Percentiles rank a stretch among this genome's conserved stretches.
These are phyloP conservation scores for Boletales sp. DNA, from an alignment of 768 basidiomycete genomes.

Conservation along the genomic window DNA sequence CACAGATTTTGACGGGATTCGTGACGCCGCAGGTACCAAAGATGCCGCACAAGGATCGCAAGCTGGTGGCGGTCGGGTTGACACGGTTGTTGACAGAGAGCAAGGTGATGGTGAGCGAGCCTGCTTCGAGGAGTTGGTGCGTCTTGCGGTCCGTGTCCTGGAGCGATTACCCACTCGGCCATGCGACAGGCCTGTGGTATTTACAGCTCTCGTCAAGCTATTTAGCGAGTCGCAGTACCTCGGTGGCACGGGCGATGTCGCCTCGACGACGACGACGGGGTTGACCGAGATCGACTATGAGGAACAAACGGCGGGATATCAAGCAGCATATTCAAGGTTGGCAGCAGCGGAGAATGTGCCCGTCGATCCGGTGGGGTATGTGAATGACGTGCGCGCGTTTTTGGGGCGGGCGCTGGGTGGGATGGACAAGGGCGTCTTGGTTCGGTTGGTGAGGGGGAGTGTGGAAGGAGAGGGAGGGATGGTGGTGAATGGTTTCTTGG, in stretches of 20 bases:
- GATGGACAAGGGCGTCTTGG: constrained; percentile 14
- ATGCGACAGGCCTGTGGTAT: constrained; percentile 56
- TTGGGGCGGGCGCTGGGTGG: constrained; percentile 41
- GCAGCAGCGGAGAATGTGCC: constrained; percentile 69
- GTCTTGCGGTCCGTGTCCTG: constrained; percentile 6
- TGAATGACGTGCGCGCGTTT: constrained; percentile 52
- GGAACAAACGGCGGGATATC: constrained; percentile 87
- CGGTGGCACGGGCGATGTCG: constrained; percentile 47
- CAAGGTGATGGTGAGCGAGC: constrained; percentile 61
- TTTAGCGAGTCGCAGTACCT: constrained; percentile 78
- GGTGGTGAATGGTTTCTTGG: constrained; percentile 23
- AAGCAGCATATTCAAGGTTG: constrained; percentile 88
- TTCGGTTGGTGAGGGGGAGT: constrained; percentile 19
- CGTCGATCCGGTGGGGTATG: constrained; percentile 60
- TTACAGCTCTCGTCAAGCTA: constrained; percentile 70
- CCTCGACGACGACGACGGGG: constrained; percentile 11
- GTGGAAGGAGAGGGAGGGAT: constrained; percentile 16
- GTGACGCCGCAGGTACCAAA: constrained; percentile 79
- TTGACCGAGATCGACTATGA: constrained; percentile 84
- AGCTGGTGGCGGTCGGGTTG: constrained; percentile 77
- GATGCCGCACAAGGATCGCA: constrained; percentile 79
- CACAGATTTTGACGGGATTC: constrained; percentile 72
- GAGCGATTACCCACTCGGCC: background rate
- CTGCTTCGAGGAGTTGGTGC: constrained; percentile 64
- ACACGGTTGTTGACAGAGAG: constrained; percentile 77